Evolutionary conservation across 2,329 filamentous ascomycete genomes (phyloP), one percentile per base, ranked within the genome.

Genomic region (Epichloe scottii): DNA sequence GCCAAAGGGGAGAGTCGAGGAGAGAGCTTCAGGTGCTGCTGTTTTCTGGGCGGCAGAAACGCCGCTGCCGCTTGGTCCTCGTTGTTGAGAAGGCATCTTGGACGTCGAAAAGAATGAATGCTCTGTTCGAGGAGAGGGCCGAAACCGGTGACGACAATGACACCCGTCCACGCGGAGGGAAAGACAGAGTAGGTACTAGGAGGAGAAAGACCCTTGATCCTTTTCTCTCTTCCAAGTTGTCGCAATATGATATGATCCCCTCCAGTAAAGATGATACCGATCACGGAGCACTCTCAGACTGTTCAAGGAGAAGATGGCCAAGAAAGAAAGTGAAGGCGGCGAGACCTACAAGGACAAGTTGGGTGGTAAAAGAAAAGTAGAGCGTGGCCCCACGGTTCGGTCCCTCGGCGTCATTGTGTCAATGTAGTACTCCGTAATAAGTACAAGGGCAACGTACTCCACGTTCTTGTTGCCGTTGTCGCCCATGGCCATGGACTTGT

Each of bases 1-100:
- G 55, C 78, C 78, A 49, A 81, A 80, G 17, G 78, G 77, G 21
- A 81, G 68, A 53, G 68, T 76, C 41, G 77, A 74, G 33, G 77
- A 78, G 57, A 70, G 53, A 58, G 67, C 69, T 56, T 63, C 65
- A 58, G 70, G 69, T 52, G 62, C 59, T 56, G 59, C 51, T 43
- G 59, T 52, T 43, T 58, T 42, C 34, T 35, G 55, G 52, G 53
- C 51, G 52, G 48, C 52, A 21, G 26, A 30, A 30, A 63, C 61
- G 59, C 66, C 63, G 19, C 61, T 62, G 54, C 64, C 65, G 46
- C 58, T 60, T 54, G 66, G 62, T 54, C 70, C 67, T 49, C 69
- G 61, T 38, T 68, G 63, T 59, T 68, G 68, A 54, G 69, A 63
- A 56, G 54, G 55, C 63, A 66, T 66, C 55, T 42, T 59, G 46